Base-by-base conservation (phyloP, 2,329 filamentous ascomycete genomes). In the Hypoxylon sp. region DNA sequence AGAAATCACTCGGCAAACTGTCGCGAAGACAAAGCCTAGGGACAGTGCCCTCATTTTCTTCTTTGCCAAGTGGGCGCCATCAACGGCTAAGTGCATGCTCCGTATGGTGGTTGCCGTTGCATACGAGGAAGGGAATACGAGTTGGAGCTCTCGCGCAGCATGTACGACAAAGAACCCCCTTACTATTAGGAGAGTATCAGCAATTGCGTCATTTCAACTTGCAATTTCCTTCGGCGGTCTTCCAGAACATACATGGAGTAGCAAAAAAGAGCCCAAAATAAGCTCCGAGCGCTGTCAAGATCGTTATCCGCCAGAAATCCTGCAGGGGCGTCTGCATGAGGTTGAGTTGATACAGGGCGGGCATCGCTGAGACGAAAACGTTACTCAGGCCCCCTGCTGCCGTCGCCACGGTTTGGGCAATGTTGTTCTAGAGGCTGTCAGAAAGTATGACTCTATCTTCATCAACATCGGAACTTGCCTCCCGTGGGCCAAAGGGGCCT, bases 211-310 rank as follows among this genome's bases (percentile, higher is more conserved):
- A 21, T 11, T 21, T 11, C 2, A 10, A 11, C 5, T 21, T 21
- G 10, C 2, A 4, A 19, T 21, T 7, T 44, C 1, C 7, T 6
- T 4, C 4, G 4, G 39, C 8, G 2, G 10, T 11, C 8, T 44
- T 21, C 17, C 8, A 19, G 2, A 21, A 21, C 39, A 11, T 44
- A 44, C 39, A 21, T 21, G 39, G 39, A 81, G 67, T 85, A 80
- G 73, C 86, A 82, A 77, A 86, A 86, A 77, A 81, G 67, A 85
- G 80, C 1, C 84, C 84, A 74, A 85, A 86, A 75, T 84, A 86
- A 2, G 80, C 82, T 58, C 82, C 80, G 24, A 85, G 81, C 52
- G 81, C 78, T 6, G 83, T 84, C 47, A 85, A 75, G 4, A 80
- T 79, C 35, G 85, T 77, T 31, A 86, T 79, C 27, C 80, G 77